These are phyloP conservation scores for Ilex asprella DNA, from an alignment of 257 asterid genomes.

Conservation along the genomic window DNA sequence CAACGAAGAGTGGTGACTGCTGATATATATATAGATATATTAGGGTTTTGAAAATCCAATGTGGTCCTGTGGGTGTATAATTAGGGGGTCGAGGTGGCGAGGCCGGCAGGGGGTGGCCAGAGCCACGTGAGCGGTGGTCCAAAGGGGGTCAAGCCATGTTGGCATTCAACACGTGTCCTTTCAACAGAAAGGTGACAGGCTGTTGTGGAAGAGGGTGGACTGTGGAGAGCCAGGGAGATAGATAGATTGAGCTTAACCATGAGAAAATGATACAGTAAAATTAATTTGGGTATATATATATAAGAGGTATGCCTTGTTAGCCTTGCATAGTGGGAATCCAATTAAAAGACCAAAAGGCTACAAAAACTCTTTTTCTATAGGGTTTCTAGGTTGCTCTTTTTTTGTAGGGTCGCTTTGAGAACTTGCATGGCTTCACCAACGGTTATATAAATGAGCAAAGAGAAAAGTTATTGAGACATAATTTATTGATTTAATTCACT, in stretches of 20 bases:
- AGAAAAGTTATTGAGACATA: not conserved
- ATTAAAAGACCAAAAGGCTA: constrained; percentile 6
- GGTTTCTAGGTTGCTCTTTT: constrained; percentile 8
- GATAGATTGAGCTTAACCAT: not conserved
- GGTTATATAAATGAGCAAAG: not conserved
- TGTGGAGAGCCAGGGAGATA: not conserved
- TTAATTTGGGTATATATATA: not conserved
- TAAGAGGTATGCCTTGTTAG: not conserved
- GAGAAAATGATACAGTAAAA: not conserved
- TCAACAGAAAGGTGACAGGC: constrained; percentile 31
- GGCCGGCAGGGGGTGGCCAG: constrained; percentile 63
- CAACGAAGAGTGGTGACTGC: constrained; percentile 8
- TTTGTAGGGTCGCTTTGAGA: constrained; percentile 5
- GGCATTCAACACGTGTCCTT: constrained; percentile 29
- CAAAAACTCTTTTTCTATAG: not conserved
- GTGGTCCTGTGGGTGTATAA: constrained; percentile 60
- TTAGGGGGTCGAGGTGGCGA: constrained; percentile 44
- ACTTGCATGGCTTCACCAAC: constrained; percentile 1
- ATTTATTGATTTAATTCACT: too few relatives aligned
- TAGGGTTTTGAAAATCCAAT: not conserved
- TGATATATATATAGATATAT: too few relatives aligned
- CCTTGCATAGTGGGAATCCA: constrained; percentile 7
- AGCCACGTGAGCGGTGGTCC: constrained; percentile 89
- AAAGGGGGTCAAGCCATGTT: constrained; percentile 20
- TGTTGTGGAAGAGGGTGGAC: constrained; percentile 22